Evolutionary conservation across 176 grass and related monocot species (phyloP).

Genomic region (Musa troglodytarum): DNA sequence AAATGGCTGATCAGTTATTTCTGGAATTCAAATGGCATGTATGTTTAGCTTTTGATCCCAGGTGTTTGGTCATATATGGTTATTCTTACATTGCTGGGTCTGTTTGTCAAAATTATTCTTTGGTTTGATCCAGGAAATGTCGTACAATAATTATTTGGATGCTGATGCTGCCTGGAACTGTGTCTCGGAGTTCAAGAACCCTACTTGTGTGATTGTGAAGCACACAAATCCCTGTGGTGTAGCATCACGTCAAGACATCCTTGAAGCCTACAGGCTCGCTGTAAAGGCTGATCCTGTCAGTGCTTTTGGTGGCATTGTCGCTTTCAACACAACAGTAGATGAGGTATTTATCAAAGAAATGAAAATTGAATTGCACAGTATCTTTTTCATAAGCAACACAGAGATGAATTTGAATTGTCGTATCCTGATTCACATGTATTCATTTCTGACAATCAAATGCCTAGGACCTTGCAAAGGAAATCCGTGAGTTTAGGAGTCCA

Average conservation of each 20-base stretch:
- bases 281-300: conserved; percentile 83
- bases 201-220: conserved; percentile 88
- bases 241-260: conserved; percentile 53
- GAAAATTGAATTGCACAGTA: not conserved
- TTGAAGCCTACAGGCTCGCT: conserved; percentile 86
- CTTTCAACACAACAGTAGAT: conserved; percentile 68
- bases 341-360: conserved; percentile 31
- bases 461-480: conserved; percentile 80
- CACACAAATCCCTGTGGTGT: conserved; percentile 95
- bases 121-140: conserved; percentile 67
- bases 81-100: not conserved
- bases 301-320: conserved; percentile 89
- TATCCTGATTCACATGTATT: conserved; percentile 3
- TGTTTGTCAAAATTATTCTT: not conserved
- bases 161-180: conserved; percentile 97
- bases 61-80: not conserved
- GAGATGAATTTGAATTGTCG: not conserved
- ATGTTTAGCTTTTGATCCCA: not conserved
- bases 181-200: conserved; percentile 66
- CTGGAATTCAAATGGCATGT: not conserved
- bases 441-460: not conserved
- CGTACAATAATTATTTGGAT: conserved; percentile 96
- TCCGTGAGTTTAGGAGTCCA: conserved; percentile 77
- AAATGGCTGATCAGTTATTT: not conserved
- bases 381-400: not conserved